A percentile compares a stretch with the other conserved stretches of the same genome.
Conservation (phyloP, 2,329 filamentous ascomycete genomes). For the Penicillium sp. region DNA sequence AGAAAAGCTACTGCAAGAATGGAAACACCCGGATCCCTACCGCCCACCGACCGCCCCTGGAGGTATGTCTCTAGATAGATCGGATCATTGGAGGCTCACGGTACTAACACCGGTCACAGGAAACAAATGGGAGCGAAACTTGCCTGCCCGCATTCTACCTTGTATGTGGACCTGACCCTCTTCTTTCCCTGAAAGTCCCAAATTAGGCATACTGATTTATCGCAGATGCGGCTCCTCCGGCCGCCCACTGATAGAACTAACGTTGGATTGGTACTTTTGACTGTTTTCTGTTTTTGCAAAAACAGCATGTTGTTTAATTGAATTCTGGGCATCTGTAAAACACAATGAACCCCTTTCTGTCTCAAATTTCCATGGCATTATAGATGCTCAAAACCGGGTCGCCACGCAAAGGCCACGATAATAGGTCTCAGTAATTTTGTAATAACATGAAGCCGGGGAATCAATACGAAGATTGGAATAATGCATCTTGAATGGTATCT, state of each 20-base stretch:
- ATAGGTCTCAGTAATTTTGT: not conserved
- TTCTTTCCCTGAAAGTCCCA: not conserved
- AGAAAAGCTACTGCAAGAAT: slow-evolving; percentile 81
- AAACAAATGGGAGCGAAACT: slow-evolving; percentile 94
- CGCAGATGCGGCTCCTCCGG: slow-evolving; percentile 26
- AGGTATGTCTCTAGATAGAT: slow-evolving; percentile 58
- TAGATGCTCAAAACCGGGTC: no score
- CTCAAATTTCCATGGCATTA: not conserved
- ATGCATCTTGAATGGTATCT: slow-evolving; percentile 1
- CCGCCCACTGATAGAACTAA: slow-evolving; percentile 20
- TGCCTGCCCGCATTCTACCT: slow-evolving; percentile 75
- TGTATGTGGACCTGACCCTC: slow-evolving; percentile 59
- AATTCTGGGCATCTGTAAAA: not conserved
- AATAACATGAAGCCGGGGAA: not conserved
- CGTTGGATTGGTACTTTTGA: not conserved
- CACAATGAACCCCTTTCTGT: not conserved
- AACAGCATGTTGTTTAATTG: not conserved
- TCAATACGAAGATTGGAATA: not conserved
- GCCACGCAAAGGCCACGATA: no score
- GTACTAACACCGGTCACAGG: slow-evolving; percentile 52
- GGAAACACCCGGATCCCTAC: slow-evolving; percentile 98
- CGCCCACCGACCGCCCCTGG: slow-evolving; percentile 85
- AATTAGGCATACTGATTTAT: slow-evolving; percentile 4
- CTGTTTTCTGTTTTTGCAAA: not conserved
- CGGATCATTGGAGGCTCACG: not conserved